Base-by-base conservation (phyloP, 2,329 filamentous ascomycete genomes). In the Nigrospora osmanthi region DNA sequence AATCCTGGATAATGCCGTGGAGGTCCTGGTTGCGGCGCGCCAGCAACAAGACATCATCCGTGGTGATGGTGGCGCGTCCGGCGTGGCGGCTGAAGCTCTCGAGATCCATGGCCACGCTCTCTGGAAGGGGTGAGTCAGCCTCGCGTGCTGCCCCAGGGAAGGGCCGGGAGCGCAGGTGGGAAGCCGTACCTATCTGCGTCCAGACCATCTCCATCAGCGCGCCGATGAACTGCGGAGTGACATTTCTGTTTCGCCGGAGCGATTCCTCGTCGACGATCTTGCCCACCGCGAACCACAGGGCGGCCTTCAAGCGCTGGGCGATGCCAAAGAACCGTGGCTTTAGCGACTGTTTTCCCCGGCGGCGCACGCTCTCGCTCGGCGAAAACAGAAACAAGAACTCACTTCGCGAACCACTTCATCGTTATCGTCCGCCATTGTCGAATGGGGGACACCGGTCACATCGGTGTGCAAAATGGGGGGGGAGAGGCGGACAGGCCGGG, bases 171-270 rank as follows among this genome's bases (percentile, higher is more conserved):
- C n/a, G n/a, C 10, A 43, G 19, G 31, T 40, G 28, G n/a, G 30
- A 43, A n/a, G 13, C 54, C 66, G 39, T 73, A 91, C 89, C 86
- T 48, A 89, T 81, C 52, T 88, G 85, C 9, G 78, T 71, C 75
- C 83, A 89, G 5, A 87, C 81, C 65, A 88, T 74, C 61, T 89
- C 85, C 2, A 83, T 87, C 60, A 87, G 60, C 1, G 80, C 80
- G 10, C 85, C 89, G 54, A 94, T 94, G 63, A 94, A 95, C 58
- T 95, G 89, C 2, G 88, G 88, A 23, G 91, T 95, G 7, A 90
- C 88, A 64, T 95, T 96, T 51, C 88, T 77, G 59, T 87, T 81
- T 28, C 83, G 72, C 46, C 76, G 73, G 30, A 89, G 69, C 15
- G 82, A 84, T 60, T 95, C 85, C 52, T 91, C 83, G 62, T 97